Conservation (phyloP, 768 basidiomycete species). For the Rhodotorula kratochvilovae region DNA sequence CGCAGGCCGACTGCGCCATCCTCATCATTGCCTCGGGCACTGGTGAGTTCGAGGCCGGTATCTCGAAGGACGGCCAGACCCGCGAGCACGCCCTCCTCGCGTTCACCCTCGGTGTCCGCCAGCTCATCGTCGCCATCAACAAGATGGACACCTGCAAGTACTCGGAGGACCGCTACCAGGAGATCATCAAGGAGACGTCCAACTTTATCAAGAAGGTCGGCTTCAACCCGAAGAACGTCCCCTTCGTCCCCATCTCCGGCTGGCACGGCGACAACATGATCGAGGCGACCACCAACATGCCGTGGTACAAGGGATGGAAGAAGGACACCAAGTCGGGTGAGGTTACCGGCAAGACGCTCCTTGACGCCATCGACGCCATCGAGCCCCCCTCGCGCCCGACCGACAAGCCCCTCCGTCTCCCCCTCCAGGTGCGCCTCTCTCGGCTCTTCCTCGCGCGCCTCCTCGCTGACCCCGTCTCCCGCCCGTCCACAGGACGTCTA, state of each 20-base stretch:
- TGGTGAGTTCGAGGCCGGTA: constrained; percentile 99
- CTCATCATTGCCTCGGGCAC: constrained; percentile 99
- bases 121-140: constrained; percentile 99
- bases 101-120: constrained; percentile 95
- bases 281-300: constrained; percentile 95
- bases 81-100: constrained; percentile 99
- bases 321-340: constrained; percentile 91
- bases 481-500: constrained; percentile 91
- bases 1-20: constrained; percentile 98
- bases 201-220: constrained; percentile 67
- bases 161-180: constrained; percentile 99
- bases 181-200: constrained; percentile 51
- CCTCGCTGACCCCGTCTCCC: background rate
- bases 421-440: constrained; percentile 23
- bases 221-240: constrained; percentile 97
- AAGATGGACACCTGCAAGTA: constrained; percentile 99
- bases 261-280: constrained; percentile 99
- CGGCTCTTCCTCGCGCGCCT: background rate
- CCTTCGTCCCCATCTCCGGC: constrained; percentile 99
- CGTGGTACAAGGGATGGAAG: constrained; percentile 99
- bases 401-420: constrained; percentile 98
- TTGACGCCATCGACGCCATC: constrained; percentile 99
- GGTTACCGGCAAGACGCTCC: constrained; percentile 97
- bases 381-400: constrained; percentile 93
- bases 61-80: constrained; percentile 99